These are phyloP conservation scores for Nepenthes mirabilis DNA, from an alignment of 148 eudicot genomes.

Conservation along the genomic window DNA sequence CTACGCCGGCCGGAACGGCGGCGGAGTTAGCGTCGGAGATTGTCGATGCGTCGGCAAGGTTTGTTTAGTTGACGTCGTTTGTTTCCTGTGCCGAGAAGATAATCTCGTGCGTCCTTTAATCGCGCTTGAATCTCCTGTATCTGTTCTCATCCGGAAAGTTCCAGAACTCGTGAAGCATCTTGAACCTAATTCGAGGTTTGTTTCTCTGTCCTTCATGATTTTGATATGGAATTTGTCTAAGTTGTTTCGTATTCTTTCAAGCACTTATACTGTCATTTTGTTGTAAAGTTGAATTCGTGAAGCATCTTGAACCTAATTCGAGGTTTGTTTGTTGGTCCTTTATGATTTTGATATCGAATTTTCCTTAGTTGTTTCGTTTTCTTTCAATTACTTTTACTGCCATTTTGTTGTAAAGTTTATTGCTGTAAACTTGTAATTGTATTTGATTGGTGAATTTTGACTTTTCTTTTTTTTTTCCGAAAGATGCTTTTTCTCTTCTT, in stretches of 20 bases:
- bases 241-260: not conserved
- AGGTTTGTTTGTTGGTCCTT: slow-evolving; percentile 26
- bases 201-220: not conserved
- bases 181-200: slow-evolving; percentile 65
- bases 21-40: not conserved
- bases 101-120: slow-evolving; percentile 25
- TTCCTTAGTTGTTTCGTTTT: not conserved
- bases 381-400: no score
- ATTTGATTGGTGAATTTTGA: no score
- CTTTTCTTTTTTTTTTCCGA: no score
- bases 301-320: slow-evolving; percentile 56
- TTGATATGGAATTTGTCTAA: not conserved
- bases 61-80: slow-evolving; percentile 51
- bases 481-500: no score
- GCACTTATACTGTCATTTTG: no score
- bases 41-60: slow-evolving; percentile 53
- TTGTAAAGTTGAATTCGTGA: slow-evolving; percentile 14
- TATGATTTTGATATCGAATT: no score
- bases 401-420: no score
- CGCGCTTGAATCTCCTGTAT: slow-evolving; percentile 41
- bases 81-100: slow-evolving; percentile 43
- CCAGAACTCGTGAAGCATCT: slow-evolving; percentile 37
- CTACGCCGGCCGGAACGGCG: not conserved
- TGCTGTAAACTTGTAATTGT: no score
- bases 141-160: slow-evolving; percentile 26